phyloP scores from a whole-genome alignment of 352 stramenopile genomes.

The Phytophthora chlamydospora region DNA sequence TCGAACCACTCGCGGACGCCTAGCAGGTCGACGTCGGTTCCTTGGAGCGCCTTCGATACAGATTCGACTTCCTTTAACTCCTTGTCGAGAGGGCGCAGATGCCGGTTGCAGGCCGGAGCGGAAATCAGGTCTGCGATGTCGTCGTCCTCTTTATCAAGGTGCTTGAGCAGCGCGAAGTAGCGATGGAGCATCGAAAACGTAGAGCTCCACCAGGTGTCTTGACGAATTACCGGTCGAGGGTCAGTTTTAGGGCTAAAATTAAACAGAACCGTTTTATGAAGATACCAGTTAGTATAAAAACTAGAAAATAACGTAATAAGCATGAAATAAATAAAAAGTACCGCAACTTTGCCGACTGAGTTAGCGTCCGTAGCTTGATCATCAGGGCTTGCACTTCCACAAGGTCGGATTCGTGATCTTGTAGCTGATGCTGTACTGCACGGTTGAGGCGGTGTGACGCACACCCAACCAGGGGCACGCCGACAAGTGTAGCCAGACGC shows the following conservation, averaged over 20 bases:
- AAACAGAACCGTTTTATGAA: no score
- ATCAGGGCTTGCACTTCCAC: neutral
- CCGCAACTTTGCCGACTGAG: slow-evolving; percentile 4
- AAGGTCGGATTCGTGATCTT: slow-evolving; percentile 2
- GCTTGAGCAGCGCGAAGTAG: neutral
- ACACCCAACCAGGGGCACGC: neutral
- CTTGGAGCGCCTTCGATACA: neutral
- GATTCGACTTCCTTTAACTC: slow-evolving; percentile 1
- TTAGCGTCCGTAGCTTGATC: slow-evolving; percentile 9
- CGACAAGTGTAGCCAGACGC: neutral
- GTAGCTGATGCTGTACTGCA: neutral
- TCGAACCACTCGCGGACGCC: neutral
- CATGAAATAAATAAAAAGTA: neutral
- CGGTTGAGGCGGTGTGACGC: slow-evolving; percentile 2
- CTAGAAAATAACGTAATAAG: neutral
- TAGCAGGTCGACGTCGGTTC: neutral
- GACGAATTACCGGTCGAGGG: neutral
- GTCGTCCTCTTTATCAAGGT: slow-evolving; percentile 1
- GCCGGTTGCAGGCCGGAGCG: neutral
- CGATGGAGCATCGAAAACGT: neutral
- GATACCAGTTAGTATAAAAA: no score
- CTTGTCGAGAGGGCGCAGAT: neutral
- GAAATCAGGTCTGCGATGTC: slow-evolving; percentile 4
- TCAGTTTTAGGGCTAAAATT: neutral
- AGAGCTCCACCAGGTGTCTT: slow-evolving; percentile 5